Conservation (phyloP, 495 filamentous ascomycete species). For the Penicillium crystallinum region DNA sequence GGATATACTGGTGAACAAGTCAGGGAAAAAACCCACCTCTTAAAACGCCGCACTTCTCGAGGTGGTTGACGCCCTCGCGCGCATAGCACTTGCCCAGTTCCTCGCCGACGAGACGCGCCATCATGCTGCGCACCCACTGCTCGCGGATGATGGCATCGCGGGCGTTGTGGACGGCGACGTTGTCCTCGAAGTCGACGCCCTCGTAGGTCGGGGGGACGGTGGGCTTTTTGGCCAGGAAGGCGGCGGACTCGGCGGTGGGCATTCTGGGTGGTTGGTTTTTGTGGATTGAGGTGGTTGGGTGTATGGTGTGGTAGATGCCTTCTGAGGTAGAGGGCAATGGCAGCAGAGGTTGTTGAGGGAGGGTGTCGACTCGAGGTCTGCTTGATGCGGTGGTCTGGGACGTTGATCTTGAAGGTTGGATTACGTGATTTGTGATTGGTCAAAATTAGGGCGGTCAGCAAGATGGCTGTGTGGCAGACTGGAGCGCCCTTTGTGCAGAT, state of each 20-base stretch:
- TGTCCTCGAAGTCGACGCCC: constrained; percentile 95
- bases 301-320: not conserved
- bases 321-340: not conserved
- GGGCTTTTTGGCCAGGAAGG: constrained; percentile 93
- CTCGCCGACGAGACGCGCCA: constrained; percentile 87
- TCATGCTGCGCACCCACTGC: constrained; percentile 98
- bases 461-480: not conserved
- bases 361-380: constrained; percentile 4
- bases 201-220: constrained; percentile 91
- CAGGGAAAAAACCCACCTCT: constrained; percentile 57
- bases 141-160: constrained; percentile 92
- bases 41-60: constrained; percentile 91
- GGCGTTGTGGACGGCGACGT: constrained; percentile 78
- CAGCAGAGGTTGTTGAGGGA: constrained; percentile 1
- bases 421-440: constrained; percentile 20
- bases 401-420: constrained; percentile 21
- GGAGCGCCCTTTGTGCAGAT: not conserved
- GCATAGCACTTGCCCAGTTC: constrained; percentile 95
- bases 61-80: constrained; percentile 90
- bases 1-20: not conserved
- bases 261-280: constrained; percentile 37
- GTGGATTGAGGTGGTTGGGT: not conserved
- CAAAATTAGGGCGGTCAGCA: constrained; percentile 17
- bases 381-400: constrained; percentile 19
- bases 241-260: constrained; percentile 88